Evolutionary conservation across 2,329 filamentous ascomycete genomes (phyloP), one percentile per base, ranked within the genome.

Genomic region (Teratosphaeria destructans): DNA sequence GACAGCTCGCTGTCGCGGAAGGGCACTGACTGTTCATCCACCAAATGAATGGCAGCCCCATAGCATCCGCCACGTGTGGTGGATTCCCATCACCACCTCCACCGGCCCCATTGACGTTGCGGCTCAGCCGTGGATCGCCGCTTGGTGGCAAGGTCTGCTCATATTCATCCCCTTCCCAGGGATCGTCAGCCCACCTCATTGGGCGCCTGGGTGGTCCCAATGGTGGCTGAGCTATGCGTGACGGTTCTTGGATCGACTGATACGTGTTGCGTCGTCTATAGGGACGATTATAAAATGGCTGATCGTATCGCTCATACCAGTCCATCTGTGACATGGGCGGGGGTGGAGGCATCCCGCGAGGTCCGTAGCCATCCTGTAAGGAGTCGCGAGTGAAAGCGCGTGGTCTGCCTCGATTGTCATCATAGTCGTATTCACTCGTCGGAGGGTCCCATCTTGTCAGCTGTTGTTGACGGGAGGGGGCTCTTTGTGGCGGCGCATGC

Each of bases 11-110:
- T 3, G 16, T 11, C 16, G n/a, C 32, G 27, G 27, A n/a, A 5
- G 6, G 5, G 12, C 10, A 32, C 53, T 8, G 7, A 54, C 66
- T 62, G 27, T 71, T 70, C 68, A 71, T 70, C 68, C 69, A 71
- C 23, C 62, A 61, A 4, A 65, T 68, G 57, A 68, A 71, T 0
- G 69, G 70, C 43, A 71, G 55, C 26, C 69, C 61, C 55, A 71
- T 76, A n/a, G 68, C 63, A 19, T 67, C 65, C 55, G 67, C 64
- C 10, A 66, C 64, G 53, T 19, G 5, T 10, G 53, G 27, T 12
- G 27, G 27, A 14, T 23, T 12, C 4, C 26, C 26, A 32, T 26
- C 53, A 37, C 53, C 53, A 12, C 14, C 23, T 32, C 53, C 53
- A 16, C 53, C 53, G 10, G 19, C 16, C 53, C 27, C 53, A 14